Base-by-base conservation (phyloP, 768 basidiomycete species). In the Tylopilus plumbeoviolaceoides region DNA sequence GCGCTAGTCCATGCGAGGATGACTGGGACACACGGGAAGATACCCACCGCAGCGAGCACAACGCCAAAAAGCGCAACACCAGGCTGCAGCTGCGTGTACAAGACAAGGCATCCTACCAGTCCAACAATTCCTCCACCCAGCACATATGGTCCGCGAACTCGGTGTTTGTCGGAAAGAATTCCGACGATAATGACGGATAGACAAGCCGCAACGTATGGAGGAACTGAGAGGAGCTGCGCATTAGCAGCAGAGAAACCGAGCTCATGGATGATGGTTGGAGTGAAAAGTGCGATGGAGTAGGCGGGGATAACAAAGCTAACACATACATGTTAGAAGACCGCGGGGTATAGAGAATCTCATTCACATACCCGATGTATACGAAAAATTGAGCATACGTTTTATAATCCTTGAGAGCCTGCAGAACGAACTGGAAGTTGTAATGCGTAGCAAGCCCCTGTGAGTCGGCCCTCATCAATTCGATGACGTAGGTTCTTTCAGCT, bases 1-100 rank as follows among this genome's bases (percentile, higher is more conserved):
- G 76, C 74, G 7, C 75, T 75, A 2, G 70, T 73, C 83, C 82
- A 84, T 25, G 80, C 77, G 1, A 84, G 59, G 12, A 54, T 53
- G 17, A 81, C 48, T 9, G 69, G 71, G 35, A 81, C 63, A 7
- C 70, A 70, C 0, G 82, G 76, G 56, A 66, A 80, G 1, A 81
- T 70, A 9, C 82, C 83, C 25, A 74, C 63, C 2, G 79, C 75
- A 23, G 75, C 70, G 41, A 84, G 62, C 36, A 83, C 58, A 9
- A 75, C 66, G 5, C 77, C 82, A 4, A 67, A 55, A 55, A 82
- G 82, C 7, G 60, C 48, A 21, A 44, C 41, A 11, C 48, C 56
- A 18, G 67, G 46, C 10, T 17, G 41, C 7, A 44, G 35, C 40
- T 61, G 58, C 3, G 68, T 66, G 53, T 79, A 79, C 23, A 80